These are phyloP conservation scores for Cyclotella sp. DNA, from an alignment of 108 stramenopile species.

Conservation along the genomic window DNA sequence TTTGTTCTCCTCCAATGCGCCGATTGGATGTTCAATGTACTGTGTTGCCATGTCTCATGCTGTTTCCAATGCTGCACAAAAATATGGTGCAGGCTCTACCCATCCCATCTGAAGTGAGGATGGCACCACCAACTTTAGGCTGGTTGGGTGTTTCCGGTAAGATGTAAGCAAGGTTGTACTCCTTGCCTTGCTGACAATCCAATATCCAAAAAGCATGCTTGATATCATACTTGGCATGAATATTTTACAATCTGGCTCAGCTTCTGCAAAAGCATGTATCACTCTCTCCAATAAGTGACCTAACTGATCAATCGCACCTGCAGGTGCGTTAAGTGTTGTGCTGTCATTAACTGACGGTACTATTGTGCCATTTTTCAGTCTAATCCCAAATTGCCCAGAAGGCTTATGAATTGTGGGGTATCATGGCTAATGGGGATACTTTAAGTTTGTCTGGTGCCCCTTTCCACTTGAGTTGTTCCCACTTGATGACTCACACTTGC, in stretches of 20 bases:
- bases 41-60: background rate
- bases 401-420: constrained; percentile 24
- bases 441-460: background rate
- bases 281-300: constrained; percentile 9
- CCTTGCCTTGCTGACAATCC: constrained; percentile 5
- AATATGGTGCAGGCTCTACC: too few species aligned
- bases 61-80: too few species aligned
- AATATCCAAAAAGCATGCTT: too few species aligned
- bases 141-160: background rate
- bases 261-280: constrained; percentile 14
- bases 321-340: too few species aligned
- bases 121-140: constrained; percentile 3
- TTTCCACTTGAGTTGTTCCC: constrained; percentile 8
- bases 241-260: background rate
- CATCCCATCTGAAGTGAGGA: too few species aligned
- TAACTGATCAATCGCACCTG: too few species aligned
- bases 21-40: background rate
- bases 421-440: too few species aligned
- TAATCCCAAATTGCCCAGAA: constrained; percentile 24
- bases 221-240: too few species aligned
- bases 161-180: constrained; percentile 10
- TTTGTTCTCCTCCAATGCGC: background rate
- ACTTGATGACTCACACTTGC: constrained; percentile 11
- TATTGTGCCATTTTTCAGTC: background rate
- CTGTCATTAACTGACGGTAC: constrained; percentile 23